These are phyloP conservation scores for Ophidiomyces ophidiicola DNA, from an alignment of 2,329 filamentous ascomycete species.

Conservation along the genomic window DNA sequence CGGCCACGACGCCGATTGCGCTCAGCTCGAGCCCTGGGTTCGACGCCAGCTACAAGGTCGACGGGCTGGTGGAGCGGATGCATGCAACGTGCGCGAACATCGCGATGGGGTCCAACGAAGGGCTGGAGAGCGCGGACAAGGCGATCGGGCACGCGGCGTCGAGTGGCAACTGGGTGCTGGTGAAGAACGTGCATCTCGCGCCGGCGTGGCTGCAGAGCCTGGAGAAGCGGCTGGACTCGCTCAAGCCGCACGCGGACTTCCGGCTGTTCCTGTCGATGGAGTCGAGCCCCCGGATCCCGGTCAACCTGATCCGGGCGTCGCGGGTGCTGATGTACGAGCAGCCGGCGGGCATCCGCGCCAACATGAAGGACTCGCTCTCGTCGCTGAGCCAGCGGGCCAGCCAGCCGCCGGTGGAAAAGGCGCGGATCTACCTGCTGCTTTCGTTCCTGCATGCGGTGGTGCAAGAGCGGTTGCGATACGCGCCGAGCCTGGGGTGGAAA, in stretches of 20 bases:
- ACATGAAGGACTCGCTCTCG: slow-evolving; percentile 95
- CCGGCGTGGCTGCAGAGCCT: slow-evolving; percentile 94
- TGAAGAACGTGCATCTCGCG: slow-evolving; percentile 97
- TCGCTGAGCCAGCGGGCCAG: slow-evolving; percentile 62
- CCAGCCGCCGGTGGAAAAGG: slow-evolving; percentile 81
- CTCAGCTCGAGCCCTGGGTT: slow-evolving; percentile 93
- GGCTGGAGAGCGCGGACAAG: slow-evolving; percentile 82
- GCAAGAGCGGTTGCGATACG: slow-evolving; percentile 87
- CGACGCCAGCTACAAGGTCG: slow-evolving; percentile 98
- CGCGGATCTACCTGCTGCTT: slow-evolving; percentile 76
- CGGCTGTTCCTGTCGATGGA: slow-evolving; percentile 97
- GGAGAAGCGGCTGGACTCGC: slow-evolving; percentile 89
- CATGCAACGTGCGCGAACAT: slow-evolving; percentile 84
- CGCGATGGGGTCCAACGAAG: slow-evolving; percentile 97
- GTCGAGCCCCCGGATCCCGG: slow-evolving; percentile 88
- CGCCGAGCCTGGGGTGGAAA: slow-evolving; percentile 90
- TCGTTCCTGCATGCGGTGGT: slow-evolving; percentile 93
- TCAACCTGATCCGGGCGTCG: slow-evolving; percentile 85
- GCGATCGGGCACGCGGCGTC: slow-evolving; percentile 87
- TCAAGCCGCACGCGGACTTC: slow-evolving; percentile 89
- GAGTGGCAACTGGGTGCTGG: slow-evolving; percentile 84
- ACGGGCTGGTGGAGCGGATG: slow-evolving; percentile 77
- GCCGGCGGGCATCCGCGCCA: slow-evolving; percentile 86
- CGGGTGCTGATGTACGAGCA: slow-evolving; percentile 97
- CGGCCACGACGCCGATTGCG: slow-evolving; percentile 72